Conservation (phyloP, 116 monocot genomes). For the Iris pallida region DNA sequence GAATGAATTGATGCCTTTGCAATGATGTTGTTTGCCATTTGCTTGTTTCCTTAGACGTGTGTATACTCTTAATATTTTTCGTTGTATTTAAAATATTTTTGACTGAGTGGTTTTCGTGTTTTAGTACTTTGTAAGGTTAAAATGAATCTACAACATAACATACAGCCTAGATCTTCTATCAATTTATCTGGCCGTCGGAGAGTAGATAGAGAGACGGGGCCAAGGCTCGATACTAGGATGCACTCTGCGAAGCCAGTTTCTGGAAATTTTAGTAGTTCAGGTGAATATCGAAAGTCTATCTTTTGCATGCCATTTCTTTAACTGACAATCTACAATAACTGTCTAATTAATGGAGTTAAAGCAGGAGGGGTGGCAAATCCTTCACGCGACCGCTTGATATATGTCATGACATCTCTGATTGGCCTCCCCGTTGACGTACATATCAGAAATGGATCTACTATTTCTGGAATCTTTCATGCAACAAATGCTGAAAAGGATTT, state of each 20-base stretch:
- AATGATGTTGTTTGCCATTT: too few relatives aligned
- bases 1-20: too few relatives aligned
- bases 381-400: conserved; percentile 76
- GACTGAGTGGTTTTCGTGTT: background rate
- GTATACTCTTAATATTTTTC: too few relatives aligned
- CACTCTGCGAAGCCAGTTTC: conserved; percentile 39
- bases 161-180: conserved; percentile 49
- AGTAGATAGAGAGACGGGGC: conserved; percentile 50
- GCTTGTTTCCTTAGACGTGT: too few relatives aligned
- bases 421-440: conserved; percentile 81
- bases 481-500: conserved; percentile 83
- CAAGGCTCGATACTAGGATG: conserved; percentile 40
- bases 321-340: conserved; percentile 12
- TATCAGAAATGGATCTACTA: conserved; percentile 86
- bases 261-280: background rate
- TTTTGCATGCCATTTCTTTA: background rate
- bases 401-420: conserved; percentile 59
- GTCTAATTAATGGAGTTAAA: conserved; percentile 46
- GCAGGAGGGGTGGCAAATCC: conserved; percentile 26
- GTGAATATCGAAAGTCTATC: background rate
- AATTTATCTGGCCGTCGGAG: conserved; percentile 57
- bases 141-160: conserved; percentile 54
- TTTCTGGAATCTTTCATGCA: conserved; percentile 90
- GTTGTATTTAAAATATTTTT: too few relatives aligned
- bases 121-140: conserved; percentile 6